Evolutionary conservation across 148 eudicot species (phyloP), one percentile per base, ranked within the genome.

Genomic region (Amaranthus palmeri): DNA sequence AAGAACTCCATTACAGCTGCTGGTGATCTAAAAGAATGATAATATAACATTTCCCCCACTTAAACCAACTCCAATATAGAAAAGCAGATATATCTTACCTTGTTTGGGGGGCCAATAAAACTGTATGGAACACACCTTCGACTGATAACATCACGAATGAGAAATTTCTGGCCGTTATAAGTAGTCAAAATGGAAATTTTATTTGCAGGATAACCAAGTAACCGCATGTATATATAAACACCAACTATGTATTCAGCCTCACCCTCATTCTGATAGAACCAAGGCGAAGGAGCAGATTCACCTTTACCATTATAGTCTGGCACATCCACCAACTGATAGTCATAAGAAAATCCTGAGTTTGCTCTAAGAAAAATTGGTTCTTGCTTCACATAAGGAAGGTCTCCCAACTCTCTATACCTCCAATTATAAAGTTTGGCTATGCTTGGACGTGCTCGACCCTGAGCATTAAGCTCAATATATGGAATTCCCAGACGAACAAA

Each of bases 401-500:
- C 97, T 6, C 98, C 98, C 69, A 95, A 80, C 74, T 89, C 98
- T 76, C 92, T 88, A 71, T 95, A 95, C 78, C 98, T 86, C 98
- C 98, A 95, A 57, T 95, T 95, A 74, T 95, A 95, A 74, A 95
- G 97, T 70, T 80, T 72, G 17, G 98, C 98, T 73, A 95, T 91
- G 76, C 93, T 91, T 66, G 98, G 98, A 76, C 98, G 82, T 61
- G 98, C 98, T 84, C 98, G 84, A 86, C 98, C 98, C 82, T 95
- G 98, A 54, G 98, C 98, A 88, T 95, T 95, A 65, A 95, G 90
- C 80, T 95, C 97, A 76, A 95, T 91, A 74, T 95, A 95, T 2
- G 98, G 98, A 71, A 95, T 88, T 44, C 97, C 98, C 25, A 95
- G 78, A 68, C 98, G 96, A 65, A 95, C 97, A 81, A 95, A 95